Evolutionary conservation across 1,139 yeast genomes (phyloP).

Genomic region (Yamadazyma mexicana): DNA sequence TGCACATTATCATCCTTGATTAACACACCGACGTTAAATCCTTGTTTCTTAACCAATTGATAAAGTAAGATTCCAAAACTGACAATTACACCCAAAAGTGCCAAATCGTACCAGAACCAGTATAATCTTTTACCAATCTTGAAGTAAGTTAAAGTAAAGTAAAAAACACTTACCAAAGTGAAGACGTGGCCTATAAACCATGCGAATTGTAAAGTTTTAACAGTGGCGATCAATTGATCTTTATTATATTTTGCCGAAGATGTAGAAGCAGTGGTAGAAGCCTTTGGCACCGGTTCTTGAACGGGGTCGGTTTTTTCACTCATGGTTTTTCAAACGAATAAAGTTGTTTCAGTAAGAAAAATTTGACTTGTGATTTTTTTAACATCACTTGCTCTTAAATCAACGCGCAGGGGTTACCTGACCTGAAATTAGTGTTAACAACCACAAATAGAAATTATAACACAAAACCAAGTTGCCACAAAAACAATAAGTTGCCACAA

Average conservation of each 20-base stretch:
- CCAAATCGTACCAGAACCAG: constrained; percentile 54
- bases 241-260: constrained; percentile 10
- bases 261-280: constrained; percentile 3
- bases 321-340: too few species aligned
- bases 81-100: constrained; percentile 64
- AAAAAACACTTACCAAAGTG: constrained; percentile 55
- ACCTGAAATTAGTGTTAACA: too few species aligned
- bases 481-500: too few species aligned
- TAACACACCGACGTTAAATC: constrained; percentile 30
- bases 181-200: constrained; percentile 73
- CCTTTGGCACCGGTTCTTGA: neutral
- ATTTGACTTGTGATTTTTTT: too few species aligned
- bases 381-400: too few species aligned
- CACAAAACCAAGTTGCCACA: too few species aligned
- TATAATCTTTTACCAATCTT: constrained; percentile 24
- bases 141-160: constrained; percentile 53
- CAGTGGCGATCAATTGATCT: constrained; percentile 17
- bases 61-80: constrained; percentile 78
- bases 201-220: constrained; percentile 51
- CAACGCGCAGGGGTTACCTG: too few species aligned
- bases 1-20: constrained; percentile 50
- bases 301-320: neutral
- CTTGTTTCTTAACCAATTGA: constrained; percentile 46
- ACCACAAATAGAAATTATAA: too few species aligned
- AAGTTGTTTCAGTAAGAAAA: too few species aligned